Conservation (phyloP, 768 basidiomycete species). For the Panus rudis region DNA sequence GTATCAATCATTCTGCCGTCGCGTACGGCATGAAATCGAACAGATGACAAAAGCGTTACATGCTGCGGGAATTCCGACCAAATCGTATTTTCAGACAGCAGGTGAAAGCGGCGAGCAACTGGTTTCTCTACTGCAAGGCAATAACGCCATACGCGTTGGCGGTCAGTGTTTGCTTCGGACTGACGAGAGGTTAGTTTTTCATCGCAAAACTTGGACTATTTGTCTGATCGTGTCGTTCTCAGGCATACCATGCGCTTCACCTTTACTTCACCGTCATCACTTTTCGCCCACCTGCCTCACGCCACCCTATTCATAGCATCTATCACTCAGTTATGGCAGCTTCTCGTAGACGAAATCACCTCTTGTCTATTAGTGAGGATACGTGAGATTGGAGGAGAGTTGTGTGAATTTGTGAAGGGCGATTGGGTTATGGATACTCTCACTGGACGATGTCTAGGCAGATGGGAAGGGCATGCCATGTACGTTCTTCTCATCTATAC, state of each 20-base stretch:
- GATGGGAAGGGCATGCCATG: slow-evolving; percentile 78
- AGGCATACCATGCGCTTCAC: slow-evolving; percentile 75
- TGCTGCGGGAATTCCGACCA: slow-evolving; percentile 46
- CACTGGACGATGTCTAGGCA: slow-evolving; percentile 54
- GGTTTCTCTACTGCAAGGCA: slow-evolving; percentile 40
- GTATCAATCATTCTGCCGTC: slow-evolving; percentile 66
- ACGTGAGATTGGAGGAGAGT: slow-evolving; percentile 54
- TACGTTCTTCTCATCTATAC: slow-evolving; percentile 32
- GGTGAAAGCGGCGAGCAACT: slow-evolving; percentile 62
- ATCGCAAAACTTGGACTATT: neutral
- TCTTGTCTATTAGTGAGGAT: slow-evolving; percentile 61
- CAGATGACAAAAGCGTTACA: slow-evolving; percentile 43
- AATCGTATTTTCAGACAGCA: slow-evolving; percentile 53
- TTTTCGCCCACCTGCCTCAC: slow-evolving; percentile 76
- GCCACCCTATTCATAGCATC: slow-evolving; percentile 70
- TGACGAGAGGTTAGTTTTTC: slow-evolving; percentile 46
- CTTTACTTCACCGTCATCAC: slow-evolving; percentile 64
- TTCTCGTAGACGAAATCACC: slow-evolving; percentile 75
- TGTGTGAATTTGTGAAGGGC: slow-evolving; percentile 43
- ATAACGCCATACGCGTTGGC: slow-evolving; percentile 38
- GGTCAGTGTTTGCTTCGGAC: slow-evolving; percentile 73
- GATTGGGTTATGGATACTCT: slow-evolving; percentile 77
- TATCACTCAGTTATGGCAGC: slow-evolving; percentile 66
- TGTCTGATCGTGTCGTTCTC: neutral
- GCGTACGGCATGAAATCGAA: slow-evolving; percentile 51